Conservation (phyloP, 139 green algal species). For the Parachlorella kessleri region DNA sequence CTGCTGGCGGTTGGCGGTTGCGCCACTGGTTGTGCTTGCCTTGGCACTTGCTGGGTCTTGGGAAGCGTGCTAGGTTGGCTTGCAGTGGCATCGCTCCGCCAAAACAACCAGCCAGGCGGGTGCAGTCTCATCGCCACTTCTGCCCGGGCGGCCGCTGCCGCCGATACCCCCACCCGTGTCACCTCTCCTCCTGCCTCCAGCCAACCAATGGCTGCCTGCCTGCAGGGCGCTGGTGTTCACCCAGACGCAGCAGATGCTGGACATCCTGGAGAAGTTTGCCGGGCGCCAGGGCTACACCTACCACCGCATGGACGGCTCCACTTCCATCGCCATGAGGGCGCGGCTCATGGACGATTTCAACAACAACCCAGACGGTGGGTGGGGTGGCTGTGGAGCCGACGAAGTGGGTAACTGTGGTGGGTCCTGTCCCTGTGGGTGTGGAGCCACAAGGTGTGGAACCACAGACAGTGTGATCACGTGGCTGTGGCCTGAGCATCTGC, state of each 20-base stretch:
- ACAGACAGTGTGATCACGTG: too few relatives aligned
- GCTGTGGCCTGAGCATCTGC: too few relatives aligned
- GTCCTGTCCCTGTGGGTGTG: too few relatives aligned
- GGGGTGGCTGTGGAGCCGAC: neutral
- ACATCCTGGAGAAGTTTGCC: constrained; percentile 91
- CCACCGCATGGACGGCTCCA: constrained; percentile 95
- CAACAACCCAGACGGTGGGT: constrained; percentile 51
- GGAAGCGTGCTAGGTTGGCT: neutral
- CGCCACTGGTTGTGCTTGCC: too few relatives aligned
- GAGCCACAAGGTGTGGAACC: too few relatives aligned
- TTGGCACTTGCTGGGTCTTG: neutral
- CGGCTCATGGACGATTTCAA: constrained; percentile 92
- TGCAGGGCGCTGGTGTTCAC: constrained; percentile 74
- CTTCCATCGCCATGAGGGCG: constrained; percentile 66
- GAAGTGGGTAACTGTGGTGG: too few relatives aligned
- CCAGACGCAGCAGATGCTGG: constrained; percentile 98
- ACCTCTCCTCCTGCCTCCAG: neutral
- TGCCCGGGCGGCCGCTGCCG: neutral
- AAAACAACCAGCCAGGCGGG: neutral
- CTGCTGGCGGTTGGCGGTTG: neutral
- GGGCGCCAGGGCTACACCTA: constrained; percentile 63
- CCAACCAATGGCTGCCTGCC: too few relatives aligned
- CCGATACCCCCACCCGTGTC: neutral
- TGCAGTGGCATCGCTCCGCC: neutral
- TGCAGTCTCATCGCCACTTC: neutral